Evolutionary conservation across 2,329 filamentous ascomycete genomes (phyloP), one percentile per base, ranked within the genome.

Genomic region (Pseudogymnoascus destructans): DNA sequence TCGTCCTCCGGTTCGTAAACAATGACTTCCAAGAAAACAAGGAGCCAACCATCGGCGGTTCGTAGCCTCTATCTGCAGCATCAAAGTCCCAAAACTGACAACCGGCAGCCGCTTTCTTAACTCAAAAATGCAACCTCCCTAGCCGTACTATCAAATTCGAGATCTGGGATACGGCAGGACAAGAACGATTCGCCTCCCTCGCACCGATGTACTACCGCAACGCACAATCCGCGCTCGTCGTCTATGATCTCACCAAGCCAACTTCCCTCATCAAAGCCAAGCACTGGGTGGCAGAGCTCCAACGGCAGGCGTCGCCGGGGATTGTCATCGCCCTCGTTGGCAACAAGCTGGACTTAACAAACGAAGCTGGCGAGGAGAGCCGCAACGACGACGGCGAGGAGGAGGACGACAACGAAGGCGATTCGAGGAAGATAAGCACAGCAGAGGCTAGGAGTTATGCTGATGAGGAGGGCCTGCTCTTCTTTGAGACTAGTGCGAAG

Each of bases 11-110:
- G 70, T 98, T 98, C 74, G 93, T 98, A 71, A 97, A 97, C 80
- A 93, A 98, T 76, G 92, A 97, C 74, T 98, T 98, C 70, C 93
- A 98, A 77, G 93, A 97, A 75, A 97, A 97, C 75, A 97, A 97
- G 79, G 93, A 98, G 73, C 93, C 93, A 62, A 98, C 93, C 64
- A 98, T 98, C 74, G 93, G 93, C 79, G 90, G 90, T 95, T 80
- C 64, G 79, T 58, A 55, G 32, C 15, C 25, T 27, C 30, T 56
- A 35, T 15, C 4, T 36, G 19, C 54, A 46, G 52, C 40, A 58
- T 27, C 36, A 9, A 30, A 15, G 35, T 36, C 19, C 10, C 13
- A 23, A 15, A 36, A 64, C 42, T 55, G 58, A 55, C 54, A 54
- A 59, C 55, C 56, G 52, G 58, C 66, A 95, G 93, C 93, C 69